Conservation (phyloP, 2,329 filamentous ascomycete genomes). For the Sclerotiophoma versabilis region DNA sequence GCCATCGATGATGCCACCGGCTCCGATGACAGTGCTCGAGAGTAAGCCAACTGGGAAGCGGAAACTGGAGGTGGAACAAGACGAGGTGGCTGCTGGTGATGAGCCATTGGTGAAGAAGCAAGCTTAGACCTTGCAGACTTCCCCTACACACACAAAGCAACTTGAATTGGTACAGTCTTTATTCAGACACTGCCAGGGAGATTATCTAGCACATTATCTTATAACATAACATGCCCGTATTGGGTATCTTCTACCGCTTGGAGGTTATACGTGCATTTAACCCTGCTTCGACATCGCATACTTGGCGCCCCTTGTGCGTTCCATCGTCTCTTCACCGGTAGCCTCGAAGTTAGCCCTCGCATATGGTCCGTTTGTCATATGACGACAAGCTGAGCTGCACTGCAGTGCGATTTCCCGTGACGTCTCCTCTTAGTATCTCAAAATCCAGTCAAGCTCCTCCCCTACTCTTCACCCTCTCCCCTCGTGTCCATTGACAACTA, state of each 20-base stretch:
- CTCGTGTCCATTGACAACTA: slow-evolving; percentile 61
- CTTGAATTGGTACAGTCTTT: too few species aligned
- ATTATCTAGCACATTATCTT: neutral
- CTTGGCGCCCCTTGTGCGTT: neutral
- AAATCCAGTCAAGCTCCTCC: neutral
- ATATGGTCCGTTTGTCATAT: neutral
- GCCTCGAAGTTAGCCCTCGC: neutral
- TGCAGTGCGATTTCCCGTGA: too few species aligned
- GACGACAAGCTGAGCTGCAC: neutral
- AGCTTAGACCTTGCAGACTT: neutral
- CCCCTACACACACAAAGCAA: neutral
- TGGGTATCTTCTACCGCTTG: neutral
- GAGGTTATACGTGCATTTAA: neutral
- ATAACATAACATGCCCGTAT: neutral
- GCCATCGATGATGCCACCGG: slow-evolving; percentile 25
- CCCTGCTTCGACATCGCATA: neutral
- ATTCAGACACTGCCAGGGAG: neutral
- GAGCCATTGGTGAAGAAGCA: slow-evolving; percentile 17
- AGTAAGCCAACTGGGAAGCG: slow-evolving; percentile 32
- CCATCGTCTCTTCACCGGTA: neutral
- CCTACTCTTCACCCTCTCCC: slow-evolving; percentile 14
- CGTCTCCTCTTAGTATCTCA: too few species aligned
- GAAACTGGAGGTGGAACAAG: slow-evolving; percentile 27
- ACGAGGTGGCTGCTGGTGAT: neutral
- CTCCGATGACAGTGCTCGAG: slow-evolving; percentile 15